Conservation (phyloP, 75 land plant genomes). For the Cupressus sempervirens region DNA sequence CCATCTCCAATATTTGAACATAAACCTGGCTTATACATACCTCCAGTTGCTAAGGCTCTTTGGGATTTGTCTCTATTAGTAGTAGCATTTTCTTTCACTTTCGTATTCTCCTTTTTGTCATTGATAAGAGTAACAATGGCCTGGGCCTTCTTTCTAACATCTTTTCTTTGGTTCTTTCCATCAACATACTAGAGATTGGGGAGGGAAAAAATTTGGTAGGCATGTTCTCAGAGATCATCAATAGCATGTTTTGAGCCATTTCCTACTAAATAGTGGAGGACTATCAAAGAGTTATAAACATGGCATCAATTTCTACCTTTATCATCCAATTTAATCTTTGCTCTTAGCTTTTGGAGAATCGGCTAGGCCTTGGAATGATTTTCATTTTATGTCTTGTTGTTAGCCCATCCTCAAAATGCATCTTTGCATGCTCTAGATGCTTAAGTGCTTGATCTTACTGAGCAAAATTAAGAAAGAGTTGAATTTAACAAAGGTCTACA, state of each 20-base stretch:
- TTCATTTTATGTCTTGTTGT: too few relatives aligned
- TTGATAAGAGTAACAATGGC: constrained; percentile 68
- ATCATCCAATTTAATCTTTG: too few relatives aligned
- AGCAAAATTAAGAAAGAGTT: too few relatives aligned
- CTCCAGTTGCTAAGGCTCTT: too few relatives aligned
- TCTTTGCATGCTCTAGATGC: too few relatives aligned
- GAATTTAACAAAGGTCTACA: too few relatives aligned
- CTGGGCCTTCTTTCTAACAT: constrained; percentile 90
- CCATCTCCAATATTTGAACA: constrained; percentile 49
- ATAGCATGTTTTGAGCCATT: constrained; percentile 95
- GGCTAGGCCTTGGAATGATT: too few relatives aligned
- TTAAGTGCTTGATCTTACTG: too few relatives aligned
- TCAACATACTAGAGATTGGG: constrained; percentile 84
- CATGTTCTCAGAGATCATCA: constrained; percentile 87
- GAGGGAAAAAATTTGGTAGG: constrained; percentile 92
- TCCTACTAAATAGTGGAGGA: constrained; percentile 83
- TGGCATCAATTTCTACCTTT: constrained; percentile 94
- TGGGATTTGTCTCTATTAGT: constrained; percentile 11
- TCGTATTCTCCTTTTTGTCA: constrained; percentile 82
- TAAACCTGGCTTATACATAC: too few relatives aligned
- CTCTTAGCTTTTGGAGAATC: too few relatives aligned
- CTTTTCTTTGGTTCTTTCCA: constrained; percentile 86
- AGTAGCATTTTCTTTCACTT: constrained; percentile 77
- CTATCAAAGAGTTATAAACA: constrained; percentile 93
- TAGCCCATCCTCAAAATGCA: too few relatives aligned